phyloP scores from a whole-genome alignment of 1,139 yeast genomes.

The Yarrowia galli region DNA sequence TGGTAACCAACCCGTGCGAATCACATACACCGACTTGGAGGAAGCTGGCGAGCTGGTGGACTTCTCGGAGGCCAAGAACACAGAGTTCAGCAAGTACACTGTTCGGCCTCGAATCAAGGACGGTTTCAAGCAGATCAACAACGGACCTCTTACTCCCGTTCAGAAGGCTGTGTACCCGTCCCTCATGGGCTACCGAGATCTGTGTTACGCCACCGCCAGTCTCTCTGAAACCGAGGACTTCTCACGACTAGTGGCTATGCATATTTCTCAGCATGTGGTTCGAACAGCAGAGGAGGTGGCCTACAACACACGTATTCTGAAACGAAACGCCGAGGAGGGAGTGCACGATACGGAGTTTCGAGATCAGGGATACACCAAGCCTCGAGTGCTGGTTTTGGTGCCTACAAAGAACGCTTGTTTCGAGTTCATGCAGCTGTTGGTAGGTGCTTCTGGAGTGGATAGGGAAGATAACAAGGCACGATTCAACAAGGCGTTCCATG shows the following conservation, averaged over 20 bases:
- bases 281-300: slow-evolving; percentile 41
- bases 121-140: slow-evolving; percentile 40
- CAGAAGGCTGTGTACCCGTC: slow-evolving; percentile 62
- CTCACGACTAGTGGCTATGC: slow-evolving; percentile 70
- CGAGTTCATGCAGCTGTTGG: slow-evolving; percentile 69
- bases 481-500: slow-evolving; percentile 72
- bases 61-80: slow-evolving; percentile 6
- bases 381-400: slow-evolving; percentile 79
- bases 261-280: slow-evolving; percentile 52
- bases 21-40: slow-evolving; percentile 32
- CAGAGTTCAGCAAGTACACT: slow-evolving; percentile 14
- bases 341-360: slow-evolving; percentile 66
- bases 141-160: slow-evolving; percentile 49
- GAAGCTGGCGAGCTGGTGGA: slow-evolving; percentile 4
- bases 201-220: slow-evolving; percentile 66
- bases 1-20: neutral
- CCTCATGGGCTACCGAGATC: slow-evolving; percentile 75
- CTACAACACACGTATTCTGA: slow-evolving; percentile 39
- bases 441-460: slow-evolving; percentile 67
- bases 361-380: slow-evolving; percentile 96
- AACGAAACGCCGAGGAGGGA: slow-evolving; percentile 47
- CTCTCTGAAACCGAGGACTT: slow-evolving; percentile 57
- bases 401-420: slow-evolving; percentile 87
- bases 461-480: slow-evolving; percentile 84
- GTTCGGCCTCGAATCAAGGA: slow-evolving; percentile 16